phyloP scores from a whole-genome alignment of 768 basidiomycete species.

The Pluteus cervinus region DNA sequence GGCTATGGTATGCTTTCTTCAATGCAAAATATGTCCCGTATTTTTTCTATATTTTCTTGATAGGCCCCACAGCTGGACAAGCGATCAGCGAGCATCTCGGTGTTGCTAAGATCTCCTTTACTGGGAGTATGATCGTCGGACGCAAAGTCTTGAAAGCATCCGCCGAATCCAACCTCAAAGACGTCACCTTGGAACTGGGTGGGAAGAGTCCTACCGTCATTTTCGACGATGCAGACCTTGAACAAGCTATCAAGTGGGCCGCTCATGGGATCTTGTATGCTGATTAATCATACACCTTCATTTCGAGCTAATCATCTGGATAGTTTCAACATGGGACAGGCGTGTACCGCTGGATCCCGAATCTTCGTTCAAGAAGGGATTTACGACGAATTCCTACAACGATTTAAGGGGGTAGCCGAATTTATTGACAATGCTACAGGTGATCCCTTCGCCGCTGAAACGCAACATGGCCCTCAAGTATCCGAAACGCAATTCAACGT shows the following conservation, averaged over 20 bases:
- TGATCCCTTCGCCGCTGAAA: constrained; percentile 51
- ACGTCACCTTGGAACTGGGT: constrained; percentile 68
- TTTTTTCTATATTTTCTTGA: background rate
- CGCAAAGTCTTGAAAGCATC: constrained; percentile 68
- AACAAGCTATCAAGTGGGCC: constrained; percentile 63
- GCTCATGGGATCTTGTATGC: constrained; percentile 56
- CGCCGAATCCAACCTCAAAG: constrained; percentile 68
- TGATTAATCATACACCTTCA: background rate
- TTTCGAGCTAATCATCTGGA: background rate
- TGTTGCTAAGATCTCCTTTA: constrained; percentile 74
- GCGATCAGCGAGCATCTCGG: constrained; percentile 59
- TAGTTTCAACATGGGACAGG: constrained; percentile 56
- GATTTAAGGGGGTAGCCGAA: constrained; percentile 45
- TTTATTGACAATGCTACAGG: constrained; percentile 47
- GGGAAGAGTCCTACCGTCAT: constrained; percentile 62
- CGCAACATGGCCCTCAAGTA: constrained; percentile 67
- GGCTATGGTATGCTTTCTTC: constrained; percentile 52
- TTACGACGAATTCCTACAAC: constrained; percentile 70
- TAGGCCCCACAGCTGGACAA: constrained; percentile 48
- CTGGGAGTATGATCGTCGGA: constrained; percentile 69
- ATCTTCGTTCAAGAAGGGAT: constrained; percentile 76
- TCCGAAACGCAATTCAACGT: constrained; percentile 64
- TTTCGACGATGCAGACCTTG: constrained; percentile 58
- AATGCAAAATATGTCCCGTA: no score
- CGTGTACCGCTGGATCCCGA: constrained; percentile 76